Base-by-base conservation (phyloP, 1,284 basidiomycete genomes). In the Ustilago trichophora region DNA sequence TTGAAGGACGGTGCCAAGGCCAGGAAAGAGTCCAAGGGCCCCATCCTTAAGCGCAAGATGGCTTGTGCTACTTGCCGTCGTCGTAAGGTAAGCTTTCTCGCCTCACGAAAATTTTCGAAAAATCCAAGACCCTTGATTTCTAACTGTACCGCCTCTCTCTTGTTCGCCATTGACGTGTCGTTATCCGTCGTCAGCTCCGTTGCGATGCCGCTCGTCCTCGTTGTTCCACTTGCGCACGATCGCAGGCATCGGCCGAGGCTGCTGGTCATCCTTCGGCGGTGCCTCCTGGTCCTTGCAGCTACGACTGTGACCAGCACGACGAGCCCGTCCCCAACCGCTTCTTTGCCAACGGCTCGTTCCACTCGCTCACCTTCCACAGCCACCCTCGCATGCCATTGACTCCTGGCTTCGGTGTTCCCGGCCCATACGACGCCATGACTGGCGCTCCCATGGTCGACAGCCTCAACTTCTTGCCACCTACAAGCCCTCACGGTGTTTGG, bases 291-390 rank as follows among this genome's bases (percentile, higher is more conserved):
- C 45, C 51, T 44, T 69, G 66, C 46, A 47, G 47, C 55, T 69
- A 69, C 45, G 66, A 69, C 46, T 58, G 55, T 32, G 66, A 64
- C 48, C 56, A 54, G 55, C 46, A 48, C 46, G 66, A 69, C 13
- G 59, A 69, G 59, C 56, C 66, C 19, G 41, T 32, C 15, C 55
- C 50, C 35, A 64, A 64, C 48, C 59, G 66, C 40, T 69, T 69
- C 56, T 64, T 69, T 24, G 40, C 59, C 40, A 69, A 69, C 49
- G 66, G 66, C 21, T 64, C 66, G 24, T 64, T 69, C 52, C 66
- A 69, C 52, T 62, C 66, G 36, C 66, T 69, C 48, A 69, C 66
- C 45, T 69, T 69, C 59, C 66, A 69, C 59, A 69, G 59, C 49
- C 59, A 56, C 49, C 54, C 55, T 18, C 60, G 66, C 41, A 51